These are phyloP conservation scores for Lentinula lateritia DNA, from an alignment of 768 basidiomycete genomes.

Conservation along the genomic window DNA sequence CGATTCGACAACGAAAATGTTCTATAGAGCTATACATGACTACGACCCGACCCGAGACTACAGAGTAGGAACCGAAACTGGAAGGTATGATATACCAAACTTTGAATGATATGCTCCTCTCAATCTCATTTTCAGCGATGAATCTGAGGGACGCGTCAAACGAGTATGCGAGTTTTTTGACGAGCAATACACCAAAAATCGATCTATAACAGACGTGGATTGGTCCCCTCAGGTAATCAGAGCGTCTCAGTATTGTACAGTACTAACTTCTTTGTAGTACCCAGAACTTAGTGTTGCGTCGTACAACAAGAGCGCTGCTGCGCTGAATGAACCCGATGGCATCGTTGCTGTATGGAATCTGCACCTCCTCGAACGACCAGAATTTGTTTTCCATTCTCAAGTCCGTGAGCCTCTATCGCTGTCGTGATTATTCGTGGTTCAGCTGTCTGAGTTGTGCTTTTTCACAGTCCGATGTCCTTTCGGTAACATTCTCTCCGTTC, in stretches of 20 bases:
- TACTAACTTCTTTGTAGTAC: conserved; percentile 50
- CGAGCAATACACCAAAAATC: conserved; percentile 84
- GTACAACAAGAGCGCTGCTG: conserved; percentile 95
- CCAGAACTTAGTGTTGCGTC: conserved; percentile 94
- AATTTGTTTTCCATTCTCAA: conserved; percentile 98
- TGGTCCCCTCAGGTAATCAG: conserved; percentile 89
- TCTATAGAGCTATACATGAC: conserved; percentile 92
- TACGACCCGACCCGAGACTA: conserved; percentile 99
- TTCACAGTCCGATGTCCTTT: conserved; percentile 89
- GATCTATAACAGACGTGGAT: conserved; percentile 93
- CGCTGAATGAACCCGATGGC: conserved; percentile 93
- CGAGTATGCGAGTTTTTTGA: conserved; percentile 93
- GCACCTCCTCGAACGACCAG: conserved; percentile 90
- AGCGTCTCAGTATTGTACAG: not conserved
- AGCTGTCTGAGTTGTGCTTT: conserved; percentile 7
- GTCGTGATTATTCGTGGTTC: not conserved
- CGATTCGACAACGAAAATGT: conserved; percentile 90
- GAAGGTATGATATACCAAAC: conserved; percentile 48
- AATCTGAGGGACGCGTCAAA: conserved; percentile 88
- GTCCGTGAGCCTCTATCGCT: conserved; percentile 37
- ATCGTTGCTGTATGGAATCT: conserved; percentile 98
- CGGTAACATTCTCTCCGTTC: conserved; percentile 95
- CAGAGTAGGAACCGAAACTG: conserved; percentile 81
- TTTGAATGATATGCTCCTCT: not conserved
- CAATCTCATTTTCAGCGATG: conserved; percentile 50